Percentiles rank a stretch among this genome's conserved stretches.
phyloP scores from a whole-genome alignment of 2,329 filamentous ascomycete species.

The Claviceps humidiphila region DNA sequence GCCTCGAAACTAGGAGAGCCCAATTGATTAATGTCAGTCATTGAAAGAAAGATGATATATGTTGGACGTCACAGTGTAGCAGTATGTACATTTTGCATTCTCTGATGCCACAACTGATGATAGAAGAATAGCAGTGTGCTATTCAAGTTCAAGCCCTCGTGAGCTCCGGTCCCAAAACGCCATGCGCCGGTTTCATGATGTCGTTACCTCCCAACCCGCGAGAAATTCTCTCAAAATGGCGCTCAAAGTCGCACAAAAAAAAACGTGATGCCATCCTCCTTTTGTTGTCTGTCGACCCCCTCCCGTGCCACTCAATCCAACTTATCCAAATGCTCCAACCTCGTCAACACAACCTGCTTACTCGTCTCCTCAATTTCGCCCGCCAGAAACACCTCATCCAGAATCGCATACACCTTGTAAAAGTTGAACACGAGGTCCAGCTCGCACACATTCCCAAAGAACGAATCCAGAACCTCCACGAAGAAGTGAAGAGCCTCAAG shows the following conservation, averaged over 20 bases:
- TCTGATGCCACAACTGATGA: background rate
- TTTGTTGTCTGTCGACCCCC: background rate
- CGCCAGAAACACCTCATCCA: conserved; percentile 94
- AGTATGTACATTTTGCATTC: background rate
- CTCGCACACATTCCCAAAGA: conserved; percentile 98
- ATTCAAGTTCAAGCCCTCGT: background rate
- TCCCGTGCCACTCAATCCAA: conserved; percentile 48
- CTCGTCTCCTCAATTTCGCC: conserved; percentile 98
- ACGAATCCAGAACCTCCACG: conserved; percentile 94
- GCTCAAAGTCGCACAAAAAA: background rate
- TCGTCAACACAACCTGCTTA: conserved; percentile 91
- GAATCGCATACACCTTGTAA: conserved; percentile 88
- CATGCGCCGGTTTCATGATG: background rate
- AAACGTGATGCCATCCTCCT: background rate
- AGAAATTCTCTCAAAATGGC: background rate
- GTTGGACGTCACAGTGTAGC: background rate
- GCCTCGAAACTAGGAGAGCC: background rate
- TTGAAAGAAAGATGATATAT: background rate
- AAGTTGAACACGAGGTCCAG: conserved; percentile 79
- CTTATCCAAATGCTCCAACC: conserved; percentile 92
- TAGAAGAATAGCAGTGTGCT: background rate
- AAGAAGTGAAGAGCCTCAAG: conserved; percentile 99
- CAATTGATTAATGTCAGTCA: background rate
- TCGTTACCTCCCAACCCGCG: background rate
- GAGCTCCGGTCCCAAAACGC: background rate